phyloP scores from a whole-genome alignment of 2,329 filamentous ascomycete genomes.

The Colletotrichum sp. region DNA sequence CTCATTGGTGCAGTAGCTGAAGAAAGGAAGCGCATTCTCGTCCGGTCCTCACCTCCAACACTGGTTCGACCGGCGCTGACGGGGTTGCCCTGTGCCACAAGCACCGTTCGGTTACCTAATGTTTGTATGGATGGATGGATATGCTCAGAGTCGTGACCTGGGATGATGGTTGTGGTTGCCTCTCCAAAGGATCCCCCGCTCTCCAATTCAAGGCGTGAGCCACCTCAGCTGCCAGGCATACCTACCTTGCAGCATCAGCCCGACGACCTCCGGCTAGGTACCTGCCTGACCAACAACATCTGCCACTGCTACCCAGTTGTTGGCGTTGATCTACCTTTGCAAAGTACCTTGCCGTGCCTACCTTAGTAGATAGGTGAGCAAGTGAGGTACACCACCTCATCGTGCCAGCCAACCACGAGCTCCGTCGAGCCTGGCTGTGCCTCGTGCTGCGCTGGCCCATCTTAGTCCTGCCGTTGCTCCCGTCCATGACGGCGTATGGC shows the following conservation, averaged over 20 bases:
- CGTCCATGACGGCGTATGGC: neutral
- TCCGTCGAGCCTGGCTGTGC: neutral
- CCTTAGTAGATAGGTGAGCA: neutral
- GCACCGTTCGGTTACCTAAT: neutral
- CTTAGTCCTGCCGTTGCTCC: slow-evolving; percentile 7
- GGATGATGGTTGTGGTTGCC: neutral
- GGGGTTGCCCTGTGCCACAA: neutral
- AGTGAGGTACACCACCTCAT: neutral
- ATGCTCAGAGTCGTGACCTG: neutral
- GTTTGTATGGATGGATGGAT: neutral
- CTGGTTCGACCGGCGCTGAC: neutral
- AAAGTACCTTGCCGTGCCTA: neutral
- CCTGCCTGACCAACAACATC: neutral
- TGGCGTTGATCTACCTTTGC: neutral
- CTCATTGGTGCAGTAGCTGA: slow-evolving; percentile 9
- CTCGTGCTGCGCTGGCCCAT: neutral
- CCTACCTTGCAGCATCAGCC: neutral
- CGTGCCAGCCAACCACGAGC: neutral
- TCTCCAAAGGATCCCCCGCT: neutral
- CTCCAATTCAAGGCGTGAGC: neutral
- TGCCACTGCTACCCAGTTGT: neutral
- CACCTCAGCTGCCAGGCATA: neutral
- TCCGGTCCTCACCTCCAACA: neutral
- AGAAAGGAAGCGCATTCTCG: slow-evolving; percentile 5
- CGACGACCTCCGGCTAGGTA: neutral